Evolutionary conservation across 2,329 filamentous ascomycete genomes (phyloP), one percentile per base, ranked within the genome.

Genomic region (Cladosporium colombiae): DNA sequence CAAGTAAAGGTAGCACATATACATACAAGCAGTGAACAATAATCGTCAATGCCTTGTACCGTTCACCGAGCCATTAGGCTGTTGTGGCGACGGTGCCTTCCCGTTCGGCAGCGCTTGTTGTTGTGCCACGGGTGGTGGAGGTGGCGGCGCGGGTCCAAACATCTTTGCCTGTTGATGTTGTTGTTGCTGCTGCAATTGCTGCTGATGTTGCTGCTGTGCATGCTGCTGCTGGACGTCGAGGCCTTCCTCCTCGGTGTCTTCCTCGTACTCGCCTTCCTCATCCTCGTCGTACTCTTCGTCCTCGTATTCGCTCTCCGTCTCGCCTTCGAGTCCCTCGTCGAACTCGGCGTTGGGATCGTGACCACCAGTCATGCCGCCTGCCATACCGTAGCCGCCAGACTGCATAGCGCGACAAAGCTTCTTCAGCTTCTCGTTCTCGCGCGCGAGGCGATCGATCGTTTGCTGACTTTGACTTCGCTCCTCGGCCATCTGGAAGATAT

Each of bases 341-440:
- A 72, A 74, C 55, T 74, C 70, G 33, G 70, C 69, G 23, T 67
- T 70, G 21, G 68, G 66, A 37, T 70, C 69, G 31, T 68, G 62
- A 7, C 61, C 63, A 46, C 46, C 64, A 37, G 59, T 31, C 29
- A 60, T 58, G 23, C 60, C 58, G 21, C 63, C 60, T 35, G 71
- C 72, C 35, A 70, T 68, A 31, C 92, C 92, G 67, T 94, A 89
- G 18, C 94, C 93, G 75, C 97, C 93, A 70, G 92, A 91, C 78
- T 98, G 94, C 92, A 98, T 97, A 73, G 93, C 92, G 68, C 95
- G 91, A 80, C 96, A 97, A 73, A 98, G 91, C 76, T 91, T 93
- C 79, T 94, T 94, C 65, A 99, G 87, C 78, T 96, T 96, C 68
- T 92, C 90, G 73, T 93, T 92, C 83, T 93, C 93, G 80, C 90